phyloP scores from a whole-genome alignment of 208 protist species.

The Trypanosoma boissoni region DNA sequence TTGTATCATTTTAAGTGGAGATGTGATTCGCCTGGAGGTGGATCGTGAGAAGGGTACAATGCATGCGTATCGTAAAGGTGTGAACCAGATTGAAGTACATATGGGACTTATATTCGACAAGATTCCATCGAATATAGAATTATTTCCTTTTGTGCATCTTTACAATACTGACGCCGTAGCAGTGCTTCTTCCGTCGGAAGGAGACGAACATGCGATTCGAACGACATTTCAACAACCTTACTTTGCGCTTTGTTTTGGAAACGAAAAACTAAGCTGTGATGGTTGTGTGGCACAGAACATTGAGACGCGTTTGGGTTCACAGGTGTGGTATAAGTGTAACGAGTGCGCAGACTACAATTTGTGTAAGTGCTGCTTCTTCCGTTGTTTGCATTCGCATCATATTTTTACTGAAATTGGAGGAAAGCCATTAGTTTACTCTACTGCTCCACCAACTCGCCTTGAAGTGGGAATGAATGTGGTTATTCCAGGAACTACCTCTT shows the following conservation, averaged over 20 bases:
- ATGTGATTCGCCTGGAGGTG: slow-evolving; percentile 81
- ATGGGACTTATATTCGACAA: slow-evolving; percentile 86
- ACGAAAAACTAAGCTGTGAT: slow-evolving; percentile 66
- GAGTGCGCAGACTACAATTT: slow-evolving; percentile 88
- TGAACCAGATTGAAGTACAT: slow-evolving; percentile 66
- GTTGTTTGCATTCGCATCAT: slow-evolving; percentile 82
- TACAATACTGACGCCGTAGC: slow-evolving; percentile 90
- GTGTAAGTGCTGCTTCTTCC: slow-evolving; percentile 73
- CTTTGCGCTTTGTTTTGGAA: slow-evolving; percentile 47
- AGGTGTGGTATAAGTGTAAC: slow-evolving; percentile 88
- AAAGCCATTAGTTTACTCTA: slow-evolving; percentile 50
- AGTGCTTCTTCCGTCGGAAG: slow-evolving; percentile 71
- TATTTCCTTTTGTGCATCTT: slow-evolving; percentile 86
- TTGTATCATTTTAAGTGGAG: slow-evolving; percentile 88
- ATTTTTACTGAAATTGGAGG: slow-evolving; percentile 80
- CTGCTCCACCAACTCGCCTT: slow-evolving; percentile 38
- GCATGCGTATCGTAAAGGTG: slow-evolving; percentile 80
- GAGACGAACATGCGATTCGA: slow-evolving; percentile 39
- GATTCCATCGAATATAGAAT: slow-evolving; percentile 43
- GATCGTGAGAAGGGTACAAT: slow-evolving; percentile 74
- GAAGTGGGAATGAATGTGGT: slow-evolving; percentile 66
- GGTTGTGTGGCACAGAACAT: slow-evolving; percentile 58
- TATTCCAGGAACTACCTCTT: slow-evolving; percentile 46
- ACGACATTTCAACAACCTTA: slow-evolving; percentile 71
- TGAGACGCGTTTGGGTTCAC: slow-evolving; percentile 37